A percentile compares a stretch with the other conserved stretches of the same genome.
Evolutionary conservation across 768 basidiomycete species (phyloP).

Genomic region (Kwoniella sp.): DNA sequence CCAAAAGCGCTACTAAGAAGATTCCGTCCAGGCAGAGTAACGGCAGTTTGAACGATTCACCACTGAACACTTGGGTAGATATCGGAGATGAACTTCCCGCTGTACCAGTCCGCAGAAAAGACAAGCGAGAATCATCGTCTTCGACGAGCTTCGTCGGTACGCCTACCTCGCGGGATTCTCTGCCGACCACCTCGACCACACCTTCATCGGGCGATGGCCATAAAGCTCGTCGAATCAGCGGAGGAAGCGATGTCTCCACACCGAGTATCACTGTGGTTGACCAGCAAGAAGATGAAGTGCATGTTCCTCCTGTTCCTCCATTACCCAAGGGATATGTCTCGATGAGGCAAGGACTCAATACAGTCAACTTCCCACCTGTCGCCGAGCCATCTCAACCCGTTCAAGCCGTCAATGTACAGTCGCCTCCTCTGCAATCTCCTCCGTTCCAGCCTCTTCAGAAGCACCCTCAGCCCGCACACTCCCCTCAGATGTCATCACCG

Average conservation of each 20-base stretch:
- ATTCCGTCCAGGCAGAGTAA: conserved; percentile 23
- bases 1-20: conserved; percentile 15
- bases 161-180: conserved; percentile 40
- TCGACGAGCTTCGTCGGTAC: conserved; percentile 46
- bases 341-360: conserved; percentile 39
- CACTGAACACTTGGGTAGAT: conserved; percentile 42
- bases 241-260: conserved; percentile 35
- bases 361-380: conserved; percentile 20
- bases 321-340: conserved; percentile 50
- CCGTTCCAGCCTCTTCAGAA: neutral
- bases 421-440: neutral
- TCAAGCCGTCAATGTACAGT: neutral
- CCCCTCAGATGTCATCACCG: conserved; percentile 16
- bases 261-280: conserved; percentile 29
- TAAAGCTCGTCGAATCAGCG: conserved; percentile 32
- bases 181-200: conserved; percentile 42
- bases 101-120: conserved; percentile 6
- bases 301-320: conserved; percentile 54
- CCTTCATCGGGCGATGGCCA: conserved; percentile 32
- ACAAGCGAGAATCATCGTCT: conserved; percentile 43
- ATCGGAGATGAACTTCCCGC: conserved; percentile 32
- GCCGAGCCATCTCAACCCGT: conserved; percentile 49
- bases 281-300: conserved; percentile 23
- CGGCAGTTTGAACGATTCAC: conserved; percentile 36
- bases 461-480: neutral